Conservation (phyloP, 768 basidiomycete genomes). For the Fistulinella prunicolor region DNA sequence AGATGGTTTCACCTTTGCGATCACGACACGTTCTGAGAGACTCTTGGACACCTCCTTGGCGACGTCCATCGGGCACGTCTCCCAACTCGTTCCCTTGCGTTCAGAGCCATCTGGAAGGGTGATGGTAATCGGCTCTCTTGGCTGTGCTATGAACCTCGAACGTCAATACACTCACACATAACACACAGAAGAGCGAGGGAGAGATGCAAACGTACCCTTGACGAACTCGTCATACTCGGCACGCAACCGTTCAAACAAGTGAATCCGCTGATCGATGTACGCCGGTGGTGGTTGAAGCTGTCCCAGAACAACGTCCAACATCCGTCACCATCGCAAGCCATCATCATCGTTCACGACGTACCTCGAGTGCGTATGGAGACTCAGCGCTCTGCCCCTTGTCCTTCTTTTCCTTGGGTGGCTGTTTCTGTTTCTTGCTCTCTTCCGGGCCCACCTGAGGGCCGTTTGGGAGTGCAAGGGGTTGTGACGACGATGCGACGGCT, state of each 20-base stretch:
- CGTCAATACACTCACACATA: too few species aligned
- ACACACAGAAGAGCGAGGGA: neutral
- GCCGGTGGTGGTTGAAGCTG: conserved; percentile 81
- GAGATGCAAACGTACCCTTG: conserved; percentile 49
- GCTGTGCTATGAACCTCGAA: conserved; percentile 47
- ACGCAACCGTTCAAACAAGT: conserved; percentile 85
- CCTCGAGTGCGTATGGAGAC: conserved; percentile 63
- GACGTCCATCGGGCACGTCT: conserved; percentile 89
- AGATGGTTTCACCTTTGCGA: conserved; percentile 69
- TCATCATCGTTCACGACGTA: conserved; percentile 22
- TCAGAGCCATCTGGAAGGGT: conserved; percentile 85
- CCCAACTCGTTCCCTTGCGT: conserved; percentile 86
- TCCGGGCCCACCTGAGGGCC: conserved; percentile 41
- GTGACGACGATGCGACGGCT: conserved; percentile 51
- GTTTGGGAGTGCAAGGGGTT: conserved; percentile 43
- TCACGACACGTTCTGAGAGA: conserved; percentile 85
- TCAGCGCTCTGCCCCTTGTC: conserved; percentile 29
- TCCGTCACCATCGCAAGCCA: neutral
- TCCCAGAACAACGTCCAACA: neutral
- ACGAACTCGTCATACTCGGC: conserved; percentile 79
- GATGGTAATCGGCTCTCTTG: conserved; percentile 77
- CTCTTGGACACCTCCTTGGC: conserved; percentile 86
- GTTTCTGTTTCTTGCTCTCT: conserved; percentile 32
- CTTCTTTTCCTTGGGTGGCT: conserved; percentile 44
- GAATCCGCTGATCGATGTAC: conserved; percentile 87